Conservation (phyloP, 176 grass and related monocot species). For the Oryza brachyantha region DNA sequence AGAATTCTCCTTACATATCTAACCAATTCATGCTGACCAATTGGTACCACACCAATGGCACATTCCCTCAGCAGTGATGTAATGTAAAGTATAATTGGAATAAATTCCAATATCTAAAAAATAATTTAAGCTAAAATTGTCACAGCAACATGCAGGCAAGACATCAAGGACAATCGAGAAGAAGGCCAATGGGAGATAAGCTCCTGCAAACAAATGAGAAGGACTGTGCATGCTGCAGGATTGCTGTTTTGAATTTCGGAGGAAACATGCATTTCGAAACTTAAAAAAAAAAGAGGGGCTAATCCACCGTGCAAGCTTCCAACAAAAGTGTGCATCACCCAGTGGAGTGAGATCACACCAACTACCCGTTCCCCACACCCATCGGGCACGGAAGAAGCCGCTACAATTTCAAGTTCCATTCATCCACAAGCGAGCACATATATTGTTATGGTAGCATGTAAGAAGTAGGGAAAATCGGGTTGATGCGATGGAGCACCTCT, state of each 20-base stretch:
- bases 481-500: slow-evolving; percentile 45
- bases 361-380: not conserved
- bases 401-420: not conserved
- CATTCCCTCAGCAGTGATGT: not conserved
- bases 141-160: not conserved
- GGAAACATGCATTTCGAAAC: not conserved
- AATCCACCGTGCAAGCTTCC: not conserved
- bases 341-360: not conserved
- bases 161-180: not conserved
- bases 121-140: not conserved
- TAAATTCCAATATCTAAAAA: too few species aligned
- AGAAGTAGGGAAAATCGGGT: not conserved
- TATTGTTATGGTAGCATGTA: not conserved
- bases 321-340: not conserved
- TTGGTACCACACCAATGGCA: not conserved
- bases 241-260: not conserved
- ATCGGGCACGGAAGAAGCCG: not conserved
- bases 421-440: not conserved
- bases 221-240: not conserved
- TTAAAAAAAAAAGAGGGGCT: not conserved
- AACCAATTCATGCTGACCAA: not conserved
- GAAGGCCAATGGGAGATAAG: not conserved
- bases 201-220: not conserved
- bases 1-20: not conserved
- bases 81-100: too few species aligned